Conservation (phyloP, 768 basidiomycete species). For the Multifurca ochricompacta region DNA sequence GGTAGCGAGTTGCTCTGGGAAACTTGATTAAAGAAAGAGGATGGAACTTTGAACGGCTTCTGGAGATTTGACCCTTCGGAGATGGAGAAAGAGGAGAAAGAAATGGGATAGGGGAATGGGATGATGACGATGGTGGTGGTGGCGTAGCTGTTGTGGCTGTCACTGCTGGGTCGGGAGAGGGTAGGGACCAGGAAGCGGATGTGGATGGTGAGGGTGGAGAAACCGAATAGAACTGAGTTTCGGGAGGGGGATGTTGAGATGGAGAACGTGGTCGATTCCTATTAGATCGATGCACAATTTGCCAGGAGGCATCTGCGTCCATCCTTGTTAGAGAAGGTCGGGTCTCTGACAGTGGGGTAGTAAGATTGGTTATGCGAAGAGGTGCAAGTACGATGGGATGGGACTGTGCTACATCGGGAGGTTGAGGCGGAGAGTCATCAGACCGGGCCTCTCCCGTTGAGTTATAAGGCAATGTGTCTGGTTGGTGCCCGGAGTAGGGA, state of each 20-base stretch:
- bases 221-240: not conserved
- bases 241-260: not conserved
- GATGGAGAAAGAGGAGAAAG: not conserved
- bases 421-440: not conserved
- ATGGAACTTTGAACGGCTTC: not conserved
- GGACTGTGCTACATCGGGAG: not conserved
- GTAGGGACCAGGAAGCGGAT: not conserved
- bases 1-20: not conserved
- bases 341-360: not conserved
- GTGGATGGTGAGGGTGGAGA: not conserved
- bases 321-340: not conserved
- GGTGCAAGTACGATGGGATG: not conserved
- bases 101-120: not conserved
- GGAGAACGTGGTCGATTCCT: not conserved
- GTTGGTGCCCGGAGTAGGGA: not conserved
- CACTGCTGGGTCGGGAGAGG: not conserved
- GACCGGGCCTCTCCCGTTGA: not conserved
- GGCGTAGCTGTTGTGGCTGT: not conserved
- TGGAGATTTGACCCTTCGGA: not conserved
- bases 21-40: not conserved
- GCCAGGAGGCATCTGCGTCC: not conserved
- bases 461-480: not conserved
- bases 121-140: not conserved
- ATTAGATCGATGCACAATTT: not conserved
- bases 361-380: not conserved